Conservation (phyloP, 2,329 filamentous ascomycete species). For the Alternaria arbusti region DNA sequence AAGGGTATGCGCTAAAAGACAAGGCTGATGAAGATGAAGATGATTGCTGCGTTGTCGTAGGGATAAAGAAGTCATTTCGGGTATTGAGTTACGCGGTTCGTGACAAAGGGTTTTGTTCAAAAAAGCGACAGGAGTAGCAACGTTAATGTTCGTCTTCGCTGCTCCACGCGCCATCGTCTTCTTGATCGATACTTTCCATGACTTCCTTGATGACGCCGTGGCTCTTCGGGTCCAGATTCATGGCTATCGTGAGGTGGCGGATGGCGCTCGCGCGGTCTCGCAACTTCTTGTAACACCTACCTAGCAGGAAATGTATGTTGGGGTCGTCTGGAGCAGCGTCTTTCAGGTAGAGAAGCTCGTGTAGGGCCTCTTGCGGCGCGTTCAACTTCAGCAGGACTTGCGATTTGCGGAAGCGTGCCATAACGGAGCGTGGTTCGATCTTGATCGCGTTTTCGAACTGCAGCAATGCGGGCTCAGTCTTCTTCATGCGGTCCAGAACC, state of each 20-base stretch:
- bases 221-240: constrained; percentile 96
- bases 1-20: constrained; percentile 3
- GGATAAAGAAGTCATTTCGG: background rate
- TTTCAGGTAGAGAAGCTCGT: constrained; percentile 85
- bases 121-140: background rate
- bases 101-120: background rate
- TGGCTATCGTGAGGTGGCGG: constrained; percentile 89
- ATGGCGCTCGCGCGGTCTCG: constrained; percentile 75
- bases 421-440: constrained; percentile 78
- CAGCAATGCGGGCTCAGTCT: constrained; percentile 76
- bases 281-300: constrained; percentile 71
- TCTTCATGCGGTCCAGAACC: constrained; percentile 82
- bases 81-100: background rate
- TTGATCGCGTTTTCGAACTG: constrained; percentile 85
- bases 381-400: constrained; percentile 80
- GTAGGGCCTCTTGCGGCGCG: constrained; percentile 72
- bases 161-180: constrained; percentile 57
- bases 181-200: constrained; percentile 88
- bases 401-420: constrained; percentile 93
- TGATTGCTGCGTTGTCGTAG: background rate
- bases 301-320: constrained; percentile 93
- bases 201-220: constrained; percentile 94
- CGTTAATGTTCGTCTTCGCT: constrained; percentile 43
- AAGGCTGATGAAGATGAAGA: background rate
- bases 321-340: constrained; percentile 93